Evolutionary conservation across 169 alveolate genomes (phyloP).

Genomic region (Theileria parva): DNA sequence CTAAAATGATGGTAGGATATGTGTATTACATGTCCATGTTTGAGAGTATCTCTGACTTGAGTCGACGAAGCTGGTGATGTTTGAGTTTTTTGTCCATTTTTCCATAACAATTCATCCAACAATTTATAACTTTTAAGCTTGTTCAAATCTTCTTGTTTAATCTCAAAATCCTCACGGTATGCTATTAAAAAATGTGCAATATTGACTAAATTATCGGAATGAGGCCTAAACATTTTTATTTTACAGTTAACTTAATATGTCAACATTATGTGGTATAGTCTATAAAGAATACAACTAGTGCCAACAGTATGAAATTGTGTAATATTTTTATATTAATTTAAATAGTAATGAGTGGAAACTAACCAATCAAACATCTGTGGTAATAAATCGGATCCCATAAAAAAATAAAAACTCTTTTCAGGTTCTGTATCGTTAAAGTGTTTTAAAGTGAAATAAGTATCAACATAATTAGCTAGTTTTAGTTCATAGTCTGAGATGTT

Average conservation of each 20-base stretch:
- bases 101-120: constrained; percentile 34
- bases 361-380: constrained; percentile 54
- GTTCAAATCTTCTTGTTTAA: constrained; percentile 24
- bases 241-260: background rate
- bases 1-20: background rate
- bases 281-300: background rate
- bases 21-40: constrained; percentile 16
- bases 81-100: constrained; percentile 6
- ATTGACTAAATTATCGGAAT: constrained; percentile 33
- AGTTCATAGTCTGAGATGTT: constrained; percentile 41
- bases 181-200: constrained; percentile 58
- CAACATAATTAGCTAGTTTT: constrained; percentile 8
- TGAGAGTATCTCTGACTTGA: constrained; percentile 35
- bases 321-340: background rate
- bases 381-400: constrained; percentile 56
- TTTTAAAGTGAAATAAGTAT: constrained; percentile 55
- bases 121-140: constrained; percentile 39
- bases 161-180: constrained; percentile 50
- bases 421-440: constrained; percentile 40
- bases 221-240: constrained; percentile 36
- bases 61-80: constrained; percentile 65
- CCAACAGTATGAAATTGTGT: no score
- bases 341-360: background rate
- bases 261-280: background rate
- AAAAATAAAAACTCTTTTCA: constrained; percentile 53